Evolutionary conservation across 148 eudicot genomes (phyloP).

Genomic region (Camellia lanceoleosa): DNA sequence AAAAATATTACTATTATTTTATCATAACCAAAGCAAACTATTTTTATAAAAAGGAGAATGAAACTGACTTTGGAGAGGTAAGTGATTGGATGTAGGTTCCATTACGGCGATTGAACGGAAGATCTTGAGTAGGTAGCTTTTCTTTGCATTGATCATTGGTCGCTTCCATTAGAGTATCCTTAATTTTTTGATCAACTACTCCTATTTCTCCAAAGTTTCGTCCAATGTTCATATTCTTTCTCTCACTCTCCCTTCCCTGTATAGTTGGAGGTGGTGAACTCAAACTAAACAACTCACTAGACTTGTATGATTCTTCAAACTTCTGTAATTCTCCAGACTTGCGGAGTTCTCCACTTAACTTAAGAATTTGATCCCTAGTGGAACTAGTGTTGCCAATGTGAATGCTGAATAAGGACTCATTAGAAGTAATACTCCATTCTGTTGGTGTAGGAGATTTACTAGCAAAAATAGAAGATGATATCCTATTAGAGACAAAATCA

Average conservation of each 20-base stretch:
- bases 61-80: constrained; percentile 1
- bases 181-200: neutral
- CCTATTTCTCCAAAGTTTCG: neutral
- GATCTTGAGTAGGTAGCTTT: neutral
- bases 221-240: neutral
- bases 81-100: neutral
- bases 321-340: neutral
- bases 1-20: neutral
- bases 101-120: neutral
- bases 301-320: neutral
- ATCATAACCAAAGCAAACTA: neutral
- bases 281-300: neutral
- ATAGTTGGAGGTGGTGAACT: neutral
- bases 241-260: neutral
- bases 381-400: constrained; percentile 5
- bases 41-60: neutral
- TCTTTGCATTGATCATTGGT: neutral
- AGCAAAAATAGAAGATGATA: constrained; percentile 5
- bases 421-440: constrained; percentile 14
- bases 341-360: neutral
- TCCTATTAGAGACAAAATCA: constrained; percentile 10
- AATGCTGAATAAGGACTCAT: constrained; percentile 17
- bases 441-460: constrained; percentile 3
- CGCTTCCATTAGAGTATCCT: neutral
- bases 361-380: neutral